Evolutionary conservation across 2,329 filamentous ascomycete species (phyloP), one percentile per base, ranked within the genome.

Genomic region (Cladosporium colombiae): DNA sequence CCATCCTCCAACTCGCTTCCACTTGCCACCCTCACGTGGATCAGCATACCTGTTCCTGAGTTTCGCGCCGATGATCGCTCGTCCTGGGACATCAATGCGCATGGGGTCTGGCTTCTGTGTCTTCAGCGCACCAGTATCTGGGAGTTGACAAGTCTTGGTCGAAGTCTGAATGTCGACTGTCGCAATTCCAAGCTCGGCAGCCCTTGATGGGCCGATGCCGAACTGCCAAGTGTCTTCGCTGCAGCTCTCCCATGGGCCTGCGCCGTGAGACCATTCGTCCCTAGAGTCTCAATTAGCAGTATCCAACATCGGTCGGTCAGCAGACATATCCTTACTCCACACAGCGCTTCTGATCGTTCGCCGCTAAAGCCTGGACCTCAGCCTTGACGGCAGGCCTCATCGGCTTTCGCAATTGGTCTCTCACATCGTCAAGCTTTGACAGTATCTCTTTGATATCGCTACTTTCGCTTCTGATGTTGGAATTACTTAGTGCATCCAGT

Each of bases 21-120:
- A 63, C n/a, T 63, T 63, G 27, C 60, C 60, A 14, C 60, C 60
- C 16, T 63, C 49, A n/a, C 60, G 44, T n/a, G 60, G 60, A 55
- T 63, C 60, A 40, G 60, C 46, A 29, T 63, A 63, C n/a, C 49
- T n/a, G 29, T 63, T 63, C 29, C 29, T 63, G 18, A 63, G 60
- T n/a, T 14, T 55, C 13, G 60, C 60, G 33, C 60, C 60, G 18
- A 63, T 53, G 31, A 63, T 63, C 31, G 37, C 52, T 52, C 60
- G 52, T 16, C 60, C 60, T 2, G 60, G 60, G 7, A 63, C 31
- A 2, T 63, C 33, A 16, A 40, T 33, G 29, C 60, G 60, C 16
- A 63, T 52, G 2, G 60, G 60, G 29, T 63, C 60, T 23, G 60
- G 60, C 29, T 63, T 63, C 21, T 63, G 60, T n/a, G 31, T 37